Evolutionary conservation across 1,284 basidiomycete genomes (phyloP), one percentile per base, ranked within the genome.

Genomic region (Melampsora americana): DNA sequence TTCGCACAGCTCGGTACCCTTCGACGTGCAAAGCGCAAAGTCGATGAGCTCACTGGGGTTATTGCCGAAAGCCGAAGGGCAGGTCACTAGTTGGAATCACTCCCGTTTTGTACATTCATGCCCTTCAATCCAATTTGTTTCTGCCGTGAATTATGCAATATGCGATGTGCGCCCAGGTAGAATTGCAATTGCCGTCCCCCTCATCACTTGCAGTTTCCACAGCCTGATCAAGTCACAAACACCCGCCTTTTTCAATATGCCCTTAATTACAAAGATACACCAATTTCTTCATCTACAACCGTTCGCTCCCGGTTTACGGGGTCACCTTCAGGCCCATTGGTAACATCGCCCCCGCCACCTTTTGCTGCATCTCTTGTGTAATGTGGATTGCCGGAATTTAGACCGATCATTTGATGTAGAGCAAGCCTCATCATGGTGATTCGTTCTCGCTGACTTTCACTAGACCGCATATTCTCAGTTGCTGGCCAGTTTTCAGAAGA

Each of bases 1-100:
- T 61, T 61, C 32, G 77, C 78, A 70, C 80, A 95, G 93, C 89
- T 98, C 82, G 95, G 95, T 66, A 97, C 95, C 39, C 88, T 97
- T 81, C 87, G 95, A 83, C 92, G 95, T 83, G 95, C 94, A 81
- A 98, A 97, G 87, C 90, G 92, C 86, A 97, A 97, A 89, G 85
- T 96, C 83, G 94, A 97, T 85, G 95, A 97, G 86, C 89, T 97
- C 81, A 87, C 90, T 79, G 88, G 83, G 78, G 89, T 96, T 84
- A 95, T 97, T 86, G 91, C 93, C 87, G 91, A 92, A 87, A 90
- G 89, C 86, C 89, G 91, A 86, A 87, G 91, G 85, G 78, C 66
- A 14, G 72, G 50, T 32, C 72, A 74, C 59, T 74, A 74, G 61
- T 48, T 53, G 20, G 28, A 73, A 53, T 28, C 50, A 23, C 44